Evolutionary conservation across 768 basidiomycete species (phyloP).

Genomic region (Leucosporidium yakuticum): DNA sequence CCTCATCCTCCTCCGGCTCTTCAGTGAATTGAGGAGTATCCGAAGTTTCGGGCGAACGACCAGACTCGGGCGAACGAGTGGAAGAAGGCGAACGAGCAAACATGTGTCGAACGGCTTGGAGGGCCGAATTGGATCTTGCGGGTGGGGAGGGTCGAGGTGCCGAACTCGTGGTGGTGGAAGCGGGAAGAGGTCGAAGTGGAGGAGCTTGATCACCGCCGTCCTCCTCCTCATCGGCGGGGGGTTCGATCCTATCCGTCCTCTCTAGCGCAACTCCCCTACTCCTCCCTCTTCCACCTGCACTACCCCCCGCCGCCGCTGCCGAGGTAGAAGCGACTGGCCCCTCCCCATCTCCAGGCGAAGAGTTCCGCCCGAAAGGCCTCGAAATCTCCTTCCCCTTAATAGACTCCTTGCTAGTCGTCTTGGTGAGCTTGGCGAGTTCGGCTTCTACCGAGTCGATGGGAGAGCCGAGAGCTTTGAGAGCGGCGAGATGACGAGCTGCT

Average conservation of each 20-base stretch:
- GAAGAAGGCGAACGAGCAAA: constrained; percentile 1
- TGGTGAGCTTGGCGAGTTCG: constrained; percentile 20
- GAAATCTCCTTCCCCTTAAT: constrained; percentile 2
- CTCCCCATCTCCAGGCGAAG: not conserved
- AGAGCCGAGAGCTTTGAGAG: constrained; percentile 23
- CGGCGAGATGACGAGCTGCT: constrained; percentile 32
- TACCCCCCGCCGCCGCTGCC: not conserved
- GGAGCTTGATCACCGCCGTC: not conserved
- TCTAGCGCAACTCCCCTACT: not conserved
- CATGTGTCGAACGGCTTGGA: constrained; percentile 17
- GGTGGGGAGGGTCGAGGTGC: not conserved
- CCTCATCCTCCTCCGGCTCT: not conserved
- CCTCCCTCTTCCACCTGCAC: not conserved
- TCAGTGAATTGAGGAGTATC: too few species aligned
- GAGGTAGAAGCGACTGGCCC: not conserved
- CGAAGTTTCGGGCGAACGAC: too few species aligned
- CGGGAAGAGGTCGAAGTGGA: too few species aligned
- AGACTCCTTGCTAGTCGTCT: constrained; percentile 8
- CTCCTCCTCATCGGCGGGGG: not conserved
- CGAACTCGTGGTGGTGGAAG: too few species aligned
- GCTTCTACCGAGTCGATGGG: constrained; percentile 22
- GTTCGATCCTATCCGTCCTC: not conserved
- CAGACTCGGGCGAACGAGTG: not conserved
- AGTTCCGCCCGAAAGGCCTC: too few species aligned
- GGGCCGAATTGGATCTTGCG: constrained; percentile 8